Evolutionary conservation across 2,329 filamentous ascomycete genomes (phyloP), one percentile per base, ranked within the genome.

Genomic region (Talaromyces albobiverticillius): DNA sequence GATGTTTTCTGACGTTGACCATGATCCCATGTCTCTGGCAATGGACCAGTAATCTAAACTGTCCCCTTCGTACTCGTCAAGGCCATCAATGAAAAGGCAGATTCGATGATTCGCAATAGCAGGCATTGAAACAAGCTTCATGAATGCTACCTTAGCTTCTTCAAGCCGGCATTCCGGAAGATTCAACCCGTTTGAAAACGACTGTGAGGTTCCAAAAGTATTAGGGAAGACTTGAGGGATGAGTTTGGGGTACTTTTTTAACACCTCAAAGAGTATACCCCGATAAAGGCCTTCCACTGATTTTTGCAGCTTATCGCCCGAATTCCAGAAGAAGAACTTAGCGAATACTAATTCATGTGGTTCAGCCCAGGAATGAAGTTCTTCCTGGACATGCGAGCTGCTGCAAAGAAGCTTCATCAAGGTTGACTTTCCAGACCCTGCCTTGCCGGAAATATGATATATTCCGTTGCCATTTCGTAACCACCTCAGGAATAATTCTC

Each of bases 381-480:
- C 54, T 3, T 63, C 29, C 7, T 42, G 54, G 3, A 70, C 68
- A 1, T 56, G 55, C 1, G 57, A n/a, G 22, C 70, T 60, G 25
- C 68, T 59, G 46, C 55, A 65, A 3, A 76, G 62, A 48, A 71
- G 71, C 53, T 76, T 77, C 71, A 79, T 76, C n/a, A 79, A 54
- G 0, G 74, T 78, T 0, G 76, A 78, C 53, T 79, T 79, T 6
- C 76, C 76, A 11, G 73, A 73, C 16, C 76, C 76, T 0, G 76
- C 69, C 45, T 76, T 79, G 1, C 77, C 77, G 22, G 67, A 68
- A 14, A 78, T 69, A 69, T 73, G 76, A 56, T 64, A 74, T 1
- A 68, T 45, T 2, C 57, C 55, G 18, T 55, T 20, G 2, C 57
- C 61, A 0, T 23, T 43, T 18, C 56, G 50, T 2, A 71, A 61